phyloP scores from a whole-genome alignment of 2,329 filamentous ascomycete species.

The Lachnellula arida region DNA sequence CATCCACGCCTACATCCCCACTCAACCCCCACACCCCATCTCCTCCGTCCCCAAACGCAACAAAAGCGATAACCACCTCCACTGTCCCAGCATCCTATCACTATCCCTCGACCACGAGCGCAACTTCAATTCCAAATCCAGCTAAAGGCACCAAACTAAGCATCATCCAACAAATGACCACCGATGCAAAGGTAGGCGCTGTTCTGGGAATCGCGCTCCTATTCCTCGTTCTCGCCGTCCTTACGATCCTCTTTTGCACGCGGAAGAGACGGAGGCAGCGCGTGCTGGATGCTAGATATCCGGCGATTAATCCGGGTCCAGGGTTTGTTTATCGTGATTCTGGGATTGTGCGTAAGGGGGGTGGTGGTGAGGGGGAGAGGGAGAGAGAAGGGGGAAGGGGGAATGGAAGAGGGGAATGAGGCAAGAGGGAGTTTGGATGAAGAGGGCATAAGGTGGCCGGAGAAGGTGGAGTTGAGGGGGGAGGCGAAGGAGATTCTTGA shows the following conservation, averaged over 20 bases:
- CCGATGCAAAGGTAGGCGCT: neutral
- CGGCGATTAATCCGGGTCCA: neutral
- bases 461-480: neutral
- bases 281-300: neutral
- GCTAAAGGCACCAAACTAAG: neutral
- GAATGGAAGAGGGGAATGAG: neutral
- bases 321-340: neutral
- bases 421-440: neutral
- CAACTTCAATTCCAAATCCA: slow-evolving; percentile 5
- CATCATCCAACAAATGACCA: neutral
- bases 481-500: neutral
- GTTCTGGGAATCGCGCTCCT: neutral
- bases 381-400: too few relatives aligned
- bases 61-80: neutral
- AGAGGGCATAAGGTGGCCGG: neutral
- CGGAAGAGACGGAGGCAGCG: neutral
- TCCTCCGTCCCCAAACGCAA: neutral
- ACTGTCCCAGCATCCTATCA: neutral
- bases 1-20: neutral
- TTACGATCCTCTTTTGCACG: neutral
- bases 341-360: neutral
- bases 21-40: neutral
- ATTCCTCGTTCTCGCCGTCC: neutral
- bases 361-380: neutral
- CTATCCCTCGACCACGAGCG: neutral